Evolutionary conservation across 352 stramenopile species (phyloP), one percentile per base, ranked within the genome.

Genomic region (Globisporangium irregulare): DNA sequence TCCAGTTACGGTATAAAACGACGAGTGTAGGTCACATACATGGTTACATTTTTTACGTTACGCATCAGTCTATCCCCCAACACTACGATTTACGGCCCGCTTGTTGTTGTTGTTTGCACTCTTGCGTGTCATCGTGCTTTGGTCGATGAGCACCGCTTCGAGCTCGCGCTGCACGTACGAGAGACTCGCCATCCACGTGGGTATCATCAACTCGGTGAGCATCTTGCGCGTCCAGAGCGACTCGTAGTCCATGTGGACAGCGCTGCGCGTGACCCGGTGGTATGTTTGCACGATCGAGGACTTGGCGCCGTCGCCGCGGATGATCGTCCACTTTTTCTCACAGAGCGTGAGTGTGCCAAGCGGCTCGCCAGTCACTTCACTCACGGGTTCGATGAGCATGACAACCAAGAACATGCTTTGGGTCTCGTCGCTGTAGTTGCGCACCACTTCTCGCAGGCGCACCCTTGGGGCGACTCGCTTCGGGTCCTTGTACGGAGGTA

Each of bases 261-360:
- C 24, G n/a, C 29, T 22, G 50, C 50, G n/a, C 22, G 50, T 32
- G 50, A 55, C 29, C 50, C 5, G 50, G n/a, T 55, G 50, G 50
- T 55, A 55, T 22, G n/a, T 55, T 24, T 55, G 50, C 50, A 55
- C 50, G 50, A 55, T 55, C n/a, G 6, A 55, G n/a, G 50, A 10
- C 50, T 24, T 29, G n/a, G 50, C 22, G n/a, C 50, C n/a, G n/a
- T 55, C 50, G 12, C 22, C 29, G n/a, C 25, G 24, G n/a, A 55
- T 29, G 7, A 55, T 22, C n/a, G n/a, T 55, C 50, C 50, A 55
- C 7, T 55, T 55, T 2, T 24, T 22, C n/a, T 55, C 50, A 3
- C 50, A 15, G 3, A 55, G 46, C 7, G 50, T 55, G 6, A 55
- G 24, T 22, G n/a, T 8, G n/a, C 25, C 25, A 12, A 55, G n/a